These are phyloP conservation scores for Skeletonema potamos DNA, from an alignment of 108 stramenopile species.

Conservation along the genomic window DNA sequence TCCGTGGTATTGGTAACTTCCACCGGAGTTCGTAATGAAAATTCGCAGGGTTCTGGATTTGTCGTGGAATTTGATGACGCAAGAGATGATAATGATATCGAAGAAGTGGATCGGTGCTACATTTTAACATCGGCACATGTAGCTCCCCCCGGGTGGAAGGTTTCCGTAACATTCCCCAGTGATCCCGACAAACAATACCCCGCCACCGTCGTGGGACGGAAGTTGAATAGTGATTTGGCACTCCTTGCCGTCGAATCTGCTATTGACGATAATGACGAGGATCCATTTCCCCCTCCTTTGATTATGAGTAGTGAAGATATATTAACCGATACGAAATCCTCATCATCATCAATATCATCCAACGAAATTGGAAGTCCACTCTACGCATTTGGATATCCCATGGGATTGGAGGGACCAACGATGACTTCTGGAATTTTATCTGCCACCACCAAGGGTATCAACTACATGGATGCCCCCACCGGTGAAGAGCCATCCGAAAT, in stretches of 20 bases:
- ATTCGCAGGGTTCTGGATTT: constrained; percentile 57
- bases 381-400: constrained; percentile 58
- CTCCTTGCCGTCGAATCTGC: constrained; percentile 36
- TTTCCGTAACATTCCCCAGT: constrained; percentile 42
- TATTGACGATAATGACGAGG: constrained; percentile 23
- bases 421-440: constrained; percentile 62
- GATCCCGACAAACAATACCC: constrained; percentile 34
- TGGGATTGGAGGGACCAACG: constrained; percentile 50
- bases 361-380: constrained; percentile 46
- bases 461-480: constrained; percentile 36
- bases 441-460: constrained; percentile 52
- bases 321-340: constrained; percentile 13
- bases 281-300: constrained; percentile 39
- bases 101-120: constrained; percentile 19
- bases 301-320: constrained; percentile 31
- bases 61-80: constrained; percentile 40
- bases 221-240: constrained; percentile 53
- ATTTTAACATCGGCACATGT: constrained; percentile 56
- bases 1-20: constrained; percentile 54
- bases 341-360: background rate
- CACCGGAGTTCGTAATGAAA: constrained; percentile 50
- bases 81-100: constrained; percentile 7
- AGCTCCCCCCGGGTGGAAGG: constrained; percentile 49
- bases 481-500: constrained; percentile 31
- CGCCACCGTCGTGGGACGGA: constrained; percentile 50